phyloP scores from a whole-genome alignment of 495 filamentous ascomycete species.

The Aspergillus sclerotioniger region DNA sequence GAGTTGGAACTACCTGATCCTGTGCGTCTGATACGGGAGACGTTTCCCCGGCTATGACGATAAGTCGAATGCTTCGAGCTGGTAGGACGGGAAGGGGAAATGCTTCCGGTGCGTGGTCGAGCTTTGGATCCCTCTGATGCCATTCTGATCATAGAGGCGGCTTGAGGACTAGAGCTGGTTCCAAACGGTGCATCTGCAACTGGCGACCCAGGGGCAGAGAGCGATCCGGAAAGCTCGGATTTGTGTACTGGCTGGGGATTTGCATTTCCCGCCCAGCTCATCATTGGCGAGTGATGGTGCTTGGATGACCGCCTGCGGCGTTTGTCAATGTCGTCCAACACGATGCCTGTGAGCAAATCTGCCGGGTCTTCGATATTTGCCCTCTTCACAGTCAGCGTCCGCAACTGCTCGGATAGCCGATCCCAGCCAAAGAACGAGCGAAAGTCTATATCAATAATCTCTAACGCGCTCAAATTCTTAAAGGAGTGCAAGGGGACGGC shows the following conservation, averaged over 20 bases:
- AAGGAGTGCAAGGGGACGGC: slow-evolving; percentile 94
- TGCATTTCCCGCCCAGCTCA: slow-evolving; percentile 49
- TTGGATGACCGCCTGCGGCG: slow-evolving; percentile 85
- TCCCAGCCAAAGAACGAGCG: slow-evolving; percentile 98
- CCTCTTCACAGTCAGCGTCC: slow-evolving; percentile 85
- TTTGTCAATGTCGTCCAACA: slow-evolving; percentile 93
- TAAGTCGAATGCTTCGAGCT: slow-evolving; percentile 69
- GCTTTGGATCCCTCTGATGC: slow-evolving; percentile 48
- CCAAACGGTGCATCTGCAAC: slow-evolving; percentile 46
- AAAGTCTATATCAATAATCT: slow-evolving; percentile 93
- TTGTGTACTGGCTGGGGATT: slow-evolving; percentile 57
- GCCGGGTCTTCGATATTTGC: slow-evolving; percentile 84
- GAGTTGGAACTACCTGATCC: slow-evolving; percentile 92
- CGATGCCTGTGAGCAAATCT: slow-evolving; percentile 86
- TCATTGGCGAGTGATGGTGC: slow-evolving; percentile 70
- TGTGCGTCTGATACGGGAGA: slow-evolving; percentile 73
- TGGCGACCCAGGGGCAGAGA: slow-evolving; percentile 66
- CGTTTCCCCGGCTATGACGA: slow-evolving; percentile 48
- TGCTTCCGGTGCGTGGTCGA: slow-evolving; percentile 63
- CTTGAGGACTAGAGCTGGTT: slow-evolving; percentile 45
- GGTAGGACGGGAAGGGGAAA: slow-evolving; percentile 72
- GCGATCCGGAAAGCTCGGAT: slow-evolving; percentile 49
- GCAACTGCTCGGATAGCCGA: slow-evolving; percentile 82
- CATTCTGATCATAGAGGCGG: slow-evolving; percentile 47
- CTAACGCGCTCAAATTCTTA: slow-evolving; percentile 91